Base-by-base conservation (phyloP, 371 early-diverging fungal species). In the Lichtheimia corymbifera region DNA sequence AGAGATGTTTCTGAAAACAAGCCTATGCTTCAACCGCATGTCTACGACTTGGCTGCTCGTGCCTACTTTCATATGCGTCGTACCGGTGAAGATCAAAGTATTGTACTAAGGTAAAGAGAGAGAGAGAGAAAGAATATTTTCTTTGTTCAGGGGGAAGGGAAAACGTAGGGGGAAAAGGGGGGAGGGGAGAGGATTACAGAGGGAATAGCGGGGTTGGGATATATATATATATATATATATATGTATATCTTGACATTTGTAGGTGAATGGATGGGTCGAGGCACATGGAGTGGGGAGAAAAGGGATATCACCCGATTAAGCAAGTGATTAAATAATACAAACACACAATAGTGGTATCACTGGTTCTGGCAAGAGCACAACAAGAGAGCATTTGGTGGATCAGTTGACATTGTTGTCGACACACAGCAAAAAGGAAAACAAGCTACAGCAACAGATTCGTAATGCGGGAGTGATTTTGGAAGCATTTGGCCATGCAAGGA, bases 281-380 rank as follows among this genome's bases (percentile, higher is more conserved):
- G 18, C 25, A 17, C 5, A 17, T 12, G 4, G 24, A 9, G 22
- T 3, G 18, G 30, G 52, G 13, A 18, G 28, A 4, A 42, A 7
- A 41, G 30, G 41, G 27, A 28, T 13, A 28, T 52, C 12, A 28
- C n/a, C 55, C 6, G 42, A 18, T 55, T 9, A 47, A 47, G 47
- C 35, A 47, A 47, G 47, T 41, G 22, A 42, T 20, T 55, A 35
- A 35, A 35, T 35, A 35, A 35, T 35, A 6, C 35, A 35, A 40
- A 55, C 35, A 28, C 44, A 42, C 27, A 14, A 12, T 40, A 91
- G 92, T 61, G 97, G 97, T 30, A 85, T 91, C 49, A 83, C 88
- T 22, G 96, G 95, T 9, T 87, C 90, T 18, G 97, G 97, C 28
- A 95, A 95, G 66, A 82, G 92, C 4, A 86, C 82, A 42, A 74